Conservation (phyloP, 2,329 filamentous ascomycete genomes). For the Epichloe gansuensis region DNA sequence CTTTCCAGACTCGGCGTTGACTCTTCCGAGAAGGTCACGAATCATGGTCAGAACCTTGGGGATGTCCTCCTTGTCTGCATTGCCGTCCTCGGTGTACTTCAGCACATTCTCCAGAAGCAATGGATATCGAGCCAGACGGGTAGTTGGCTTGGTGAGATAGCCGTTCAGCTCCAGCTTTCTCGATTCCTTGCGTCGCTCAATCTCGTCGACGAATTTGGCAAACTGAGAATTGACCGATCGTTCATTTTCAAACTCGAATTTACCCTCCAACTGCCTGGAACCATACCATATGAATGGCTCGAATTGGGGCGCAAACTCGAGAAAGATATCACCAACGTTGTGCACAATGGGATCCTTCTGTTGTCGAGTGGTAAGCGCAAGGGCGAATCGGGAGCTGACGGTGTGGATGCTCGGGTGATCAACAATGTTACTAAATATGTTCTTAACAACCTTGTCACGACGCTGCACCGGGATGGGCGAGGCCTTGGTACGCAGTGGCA, state of each 20-base stretch:
- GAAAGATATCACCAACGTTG: constrained; percentile 86
- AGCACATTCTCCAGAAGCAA: constrained; percentile 81
- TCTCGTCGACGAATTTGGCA: constrained; percentile 87
- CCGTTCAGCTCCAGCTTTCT: constrained; percentile 94
- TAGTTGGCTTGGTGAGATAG: constrained; percentile 95
- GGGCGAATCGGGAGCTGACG: constrained; percentile 81
- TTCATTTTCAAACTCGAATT: constrained; percentile 97
- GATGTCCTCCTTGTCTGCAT: constrained; percentile 81
- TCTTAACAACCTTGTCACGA: constrained; percentile 82
- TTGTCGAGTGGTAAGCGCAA: constrained; percentile 78
- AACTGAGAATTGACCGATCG: constrained; percentile 77
- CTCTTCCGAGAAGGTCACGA: constrained; percentile 71
- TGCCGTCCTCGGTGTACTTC: constrained; percentile 84
- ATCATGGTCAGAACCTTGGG: constrained; percentile 81
- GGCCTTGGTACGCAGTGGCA: constrained; percentile 67
- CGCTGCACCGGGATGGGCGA: constrained; percentile 84
- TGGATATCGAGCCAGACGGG: constrained; percentile 85
- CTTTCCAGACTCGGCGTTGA: constrained; percentile 92
- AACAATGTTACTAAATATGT: constrained; percentile 91
- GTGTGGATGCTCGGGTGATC: constrained; percentile 71
- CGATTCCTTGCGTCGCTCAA: constrained; percentile 90
- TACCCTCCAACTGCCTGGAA: constrained; percentile 88
- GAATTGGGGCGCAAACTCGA: constrained; percentile 84
- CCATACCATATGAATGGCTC: constrained; percentile 95
- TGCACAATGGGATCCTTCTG: constrained; percentile 81